Evolutionary conservation across 306 rosid species (phyloP).

Genomic region (Lathyrus sativus): DNA sequence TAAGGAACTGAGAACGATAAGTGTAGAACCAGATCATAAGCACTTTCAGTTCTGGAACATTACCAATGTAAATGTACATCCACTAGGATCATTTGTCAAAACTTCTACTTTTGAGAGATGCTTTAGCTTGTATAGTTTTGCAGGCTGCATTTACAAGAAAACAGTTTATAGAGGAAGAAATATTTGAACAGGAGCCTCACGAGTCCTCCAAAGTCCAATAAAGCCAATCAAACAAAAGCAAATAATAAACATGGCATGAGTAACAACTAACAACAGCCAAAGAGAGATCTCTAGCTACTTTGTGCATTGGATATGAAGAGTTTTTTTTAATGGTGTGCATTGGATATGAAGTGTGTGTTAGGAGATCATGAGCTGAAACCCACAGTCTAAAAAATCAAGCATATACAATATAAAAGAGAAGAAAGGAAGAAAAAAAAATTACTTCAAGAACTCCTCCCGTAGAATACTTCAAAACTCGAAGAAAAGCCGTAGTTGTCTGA

Average conservation of each 20-base stretch:
- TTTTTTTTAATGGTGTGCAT: neutral
- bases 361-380: conserved; percentile 2
- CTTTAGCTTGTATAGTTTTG: conserved; percentile 87
- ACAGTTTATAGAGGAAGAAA: neutral
- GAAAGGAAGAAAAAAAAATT: conserved; percentile 8
- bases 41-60: conserved; percentile 38
- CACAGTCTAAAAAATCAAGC: neutral
- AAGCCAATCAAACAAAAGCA: neutral
- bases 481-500: conserved; percentile 75
- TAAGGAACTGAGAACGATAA: conserved; percentile 13
- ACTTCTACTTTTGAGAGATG: conserved; percentile 96
- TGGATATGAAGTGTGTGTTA: neutral
- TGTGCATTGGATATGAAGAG: neutral
- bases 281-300: conserved; percentile 18
- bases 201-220: neutral
- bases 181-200: neutral
- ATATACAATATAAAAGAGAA: conserved; percentile 2
- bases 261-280: conserved; percentile 19
- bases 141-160: conserved; percentile 67
- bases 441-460: conserved; percentile 99
- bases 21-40: conserved; percentile 17
- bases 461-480: conserved; percentile 88
- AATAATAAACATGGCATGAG: neutral
- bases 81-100: conserved; percentile 83
- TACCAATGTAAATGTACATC: conserved; percentile 96